Percentiles rank a stretch among this genome's conserved stretches.
phyloP scores from a whole-genome alignment of 1,284 basidiomycete genomes.

The Anthracocystis walkeri region DNA sequence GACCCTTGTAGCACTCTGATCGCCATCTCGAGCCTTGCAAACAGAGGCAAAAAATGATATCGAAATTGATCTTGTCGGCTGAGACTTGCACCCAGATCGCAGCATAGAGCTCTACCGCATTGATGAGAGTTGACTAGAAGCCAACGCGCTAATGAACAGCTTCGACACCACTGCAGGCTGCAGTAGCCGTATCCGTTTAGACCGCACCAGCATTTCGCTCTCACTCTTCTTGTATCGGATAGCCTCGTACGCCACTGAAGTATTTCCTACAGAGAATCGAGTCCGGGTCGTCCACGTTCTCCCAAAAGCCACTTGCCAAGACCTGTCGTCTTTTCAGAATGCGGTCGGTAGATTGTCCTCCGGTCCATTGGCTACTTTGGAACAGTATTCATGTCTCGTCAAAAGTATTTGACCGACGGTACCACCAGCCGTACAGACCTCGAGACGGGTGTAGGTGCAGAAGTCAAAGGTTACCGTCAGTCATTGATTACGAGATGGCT shows the following conservation, averaged over 20 bases:
- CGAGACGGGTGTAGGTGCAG: no score
- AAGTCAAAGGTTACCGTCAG: no score
- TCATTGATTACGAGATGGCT: not conserved
- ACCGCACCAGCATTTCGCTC: not conserved
- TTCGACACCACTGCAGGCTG: not conserved
- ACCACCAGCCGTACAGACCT: not conserved
- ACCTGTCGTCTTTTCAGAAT: constrained; percentile 7
- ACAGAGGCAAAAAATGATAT: not conserved
- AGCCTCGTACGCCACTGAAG: not conserved
- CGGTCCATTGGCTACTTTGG: not conserved
- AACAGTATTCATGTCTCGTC: not conserved
- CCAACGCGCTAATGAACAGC: not conserved
- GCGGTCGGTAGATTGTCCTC: constrained; percentile 9
- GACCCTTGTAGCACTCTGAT: not conserved
- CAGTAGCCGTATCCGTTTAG: not conserved
- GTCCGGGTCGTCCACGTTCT: constrained; percentile 11
- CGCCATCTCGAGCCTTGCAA: not conserved
- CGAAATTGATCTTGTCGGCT: constrained; percentile 5
- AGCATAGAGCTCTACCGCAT: no score
- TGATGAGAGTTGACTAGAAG: no score
- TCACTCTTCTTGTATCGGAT: not conserved
- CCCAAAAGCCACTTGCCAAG: constrained; percentile 17
- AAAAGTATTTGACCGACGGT: constrained; percentile 20
- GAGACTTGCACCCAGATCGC: no score
- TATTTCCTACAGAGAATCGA: not conserved